A percentile compares a stretch with the other conserved stretches of the same genome.
phyloP scores from a whole-genome alignment of 306 rosid species.

The Vigna hirtella region DNA sequence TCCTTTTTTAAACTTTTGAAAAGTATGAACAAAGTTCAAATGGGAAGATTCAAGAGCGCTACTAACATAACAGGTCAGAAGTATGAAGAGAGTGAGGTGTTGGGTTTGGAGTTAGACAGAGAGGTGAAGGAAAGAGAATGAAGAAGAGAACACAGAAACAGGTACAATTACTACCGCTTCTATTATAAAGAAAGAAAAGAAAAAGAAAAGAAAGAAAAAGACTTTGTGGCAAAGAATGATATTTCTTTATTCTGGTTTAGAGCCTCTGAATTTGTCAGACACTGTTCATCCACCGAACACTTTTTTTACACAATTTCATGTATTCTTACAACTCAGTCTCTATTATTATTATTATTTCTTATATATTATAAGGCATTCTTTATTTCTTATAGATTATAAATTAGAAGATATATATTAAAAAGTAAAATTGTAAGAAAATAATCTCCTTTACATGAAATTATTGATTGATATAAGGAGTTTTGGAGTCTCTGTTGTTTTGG shows the following conservation, averaged over 20 bases:
- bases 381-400: too few species aligned
- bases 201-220: conserved; percentile 5
- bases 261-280: conserved; percentile 6
- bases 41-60: neutral
- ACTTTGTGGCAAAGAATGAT: conserved; percentile 14
- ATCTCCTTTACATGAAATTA: too few species aligned
- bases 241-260: neutral
- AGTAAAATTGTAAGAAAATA: too few species aligned
- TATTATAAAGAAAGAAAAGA: conserved; percentile 2
- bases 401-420: too few species aligned
- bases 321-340: too few species aligned
- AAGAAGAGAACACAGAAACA: neutral
- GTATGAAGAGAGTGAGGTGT: neutral
- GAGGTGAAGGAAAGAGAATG: conserved; percentile 14
- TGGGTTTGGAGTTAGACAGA: neutral
- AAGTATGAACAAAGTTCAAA: neutral
- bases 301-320: neutral
- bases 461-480: too few species aligned
- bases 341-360: too few species aligned
- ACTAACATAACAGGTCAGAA: neutral
- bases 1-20: neutral
- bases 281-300: neutral
- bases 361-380: too few species aligned
- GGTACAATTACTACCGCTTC: neutral
- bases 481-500: neutral